phyloP scores from a whole-genome alignment of 352 stramenopile genomes.

The Albugo candida region DNA sequence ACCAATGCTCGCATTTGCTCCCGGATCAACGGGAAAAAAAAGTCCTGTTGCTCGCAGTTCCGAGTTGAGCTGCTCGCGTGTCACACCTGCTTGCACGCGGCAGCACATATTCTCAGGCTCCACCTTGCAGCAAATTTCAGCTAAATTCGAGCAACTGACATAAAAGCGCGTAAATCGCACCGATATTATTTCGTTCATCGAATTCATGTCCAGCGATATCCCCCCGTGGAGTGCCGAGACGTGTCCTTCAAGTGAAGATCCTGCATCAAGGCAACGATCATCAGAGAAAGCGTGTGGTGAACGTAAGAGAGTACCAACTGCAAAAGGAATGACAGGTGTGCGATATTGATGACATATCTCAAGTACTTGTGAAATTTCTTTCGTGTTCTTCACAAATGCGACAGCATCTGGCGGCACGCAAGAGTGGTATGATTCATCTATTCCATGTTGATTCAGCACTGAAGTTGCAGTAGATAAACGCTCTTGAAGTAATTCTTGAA shows the following conservation, averaged over 20 bases:
- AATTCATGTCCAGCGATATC: conserved; percentile 82
- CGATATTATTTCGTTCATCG: conserved; percentile 52
- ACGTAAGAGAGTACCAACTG: conserved; percentile 37
- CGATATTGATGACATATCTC: conserved; percentile 63
- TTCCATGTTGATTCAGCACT: conserved; percentile 71
- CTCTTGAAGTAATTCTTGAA: conserved; percentile 39
- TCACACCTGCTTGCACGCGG: conserved; percentile 88
- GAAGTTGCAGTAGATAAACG: conserved; percentile 43
- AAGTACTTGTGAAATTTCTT: conserved; percentile 81
- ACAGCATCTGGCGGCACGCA: conserved; percentile 70
- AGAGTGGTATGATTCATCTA: conserved; percentile 83
- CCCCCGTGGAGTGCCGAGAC: conserved; percentile 79
- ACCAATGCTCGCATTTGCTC: conserved; percentile 89
- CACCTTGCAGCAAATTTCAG: conserved; percentile 19
- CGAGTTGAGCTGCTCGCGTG: conserved; percentile 81
- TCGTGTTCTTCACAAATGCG: conserved; percentile 60
- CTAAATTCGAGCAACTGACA: not conserved
- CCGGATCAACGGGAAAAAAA: conserved; percentile 94
- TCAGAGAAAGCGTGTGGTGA: not conserved
- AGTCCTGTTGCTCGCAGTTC: conserved; percentile 74
- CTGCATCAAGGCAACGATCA: conserved; percentile 1
- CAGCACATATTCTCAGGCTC: conserved; percentile 78
- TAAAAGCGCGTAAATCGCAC: conserved; percentile 9
- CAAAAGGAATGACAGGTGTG: conserved; percentile 91
- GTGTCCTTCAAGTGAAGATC: conserved; percentile 89